Percentiles rank a stretch among this genome's conserved stretches.
Conservation (phyloP, 306 rosid genomes). For the Rosa lucieae region DNA sequence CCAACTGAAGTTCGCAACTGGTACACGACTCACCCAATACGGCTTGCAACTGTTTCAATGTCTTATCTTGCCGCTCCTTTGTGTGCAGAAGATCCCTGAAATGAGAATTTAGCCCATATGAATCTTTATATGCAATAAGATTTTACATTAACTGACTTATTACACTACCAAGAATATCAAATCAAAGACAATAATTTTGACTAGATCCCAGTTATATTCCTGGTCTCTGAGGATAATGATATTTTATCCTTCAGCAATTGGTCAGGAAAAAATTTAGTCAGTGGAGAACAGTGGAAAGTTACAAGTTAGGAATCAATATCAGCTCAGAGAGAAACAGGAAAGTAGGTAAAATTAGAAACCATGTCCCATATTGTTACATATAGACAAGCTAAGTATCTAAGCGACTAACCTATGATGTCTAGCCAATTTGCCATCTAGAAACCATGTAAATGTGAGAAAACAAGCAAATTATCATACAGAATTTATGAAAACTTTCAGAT, state of each 20-base stretch:
- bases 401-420: not conserved
- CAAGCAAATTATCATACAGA: not conserved
- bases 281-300: not conserved
- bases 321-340: slow-evolving; percentile 6
- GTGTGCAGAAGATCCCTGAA: slow-evolving; percentile 70
- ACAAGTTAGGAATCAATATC: not conserved
- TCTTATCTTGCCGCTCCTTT: slow-evolving; percentile 57
- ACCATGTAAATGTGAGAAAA: not conserved
- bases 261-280: slow-evolving; percentile 3
- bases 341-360: not conserved
- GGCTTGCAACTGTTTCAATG: slow-evolving; percentile 42
- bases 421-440: not conserved
- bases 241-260: not conserved
- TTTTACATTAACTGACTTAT: slow-evolving; percentile 15
- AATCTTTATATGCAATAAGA: not conserved
- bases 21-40: slow-evolving; percentile 59
- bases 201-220: not conserved
- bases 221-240: not conserved
- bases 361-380: not conserved
- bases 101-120: slow-evolving; percentile 18
- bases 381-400: not conserved
- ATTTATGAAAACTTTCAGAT: not conserved
- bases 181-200: slow-evolving; percentile 1
- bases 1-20: slow-evolving; percentile 64
- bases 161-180: not conserved